A percentile compares a stretch with the other conserved stretches of the same genome.
Evolutionary conservation across 345 rosid genomes (phyloP).

Genomic region (Dimocarpus longan): DNA sequence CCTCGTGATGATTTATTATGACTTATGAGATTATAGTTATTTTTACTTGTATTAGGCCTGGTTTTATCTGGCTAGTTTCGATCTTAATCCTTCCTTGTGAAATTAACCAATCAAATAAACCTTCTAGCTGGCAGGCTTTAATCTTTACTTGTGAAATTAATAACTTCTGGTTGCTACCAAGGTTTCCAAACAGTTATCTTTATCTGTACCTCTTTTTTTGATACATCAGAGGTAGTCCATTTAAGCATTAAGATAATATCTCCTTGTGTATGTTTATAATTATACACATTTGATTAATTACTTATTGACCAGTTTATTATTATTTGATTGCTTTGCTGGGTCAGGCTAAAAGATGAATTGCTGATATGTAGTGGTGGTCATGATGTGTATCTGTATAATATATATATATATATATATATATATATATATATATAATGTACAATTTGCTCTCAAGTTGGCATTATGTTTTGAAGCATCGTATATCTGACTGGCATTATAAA

Average conservation of each 20-base stretch:
- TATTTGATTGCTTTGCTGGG: no score
- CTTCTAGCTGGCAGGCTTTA: not conserved
- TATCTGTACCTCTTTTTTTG: no score
- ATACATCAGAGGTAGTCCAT: no score
- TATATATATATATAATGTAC: no score
- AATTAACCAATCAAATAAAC: not conserved
- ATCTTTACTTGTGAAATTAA: not conserved
- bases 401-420: no score
- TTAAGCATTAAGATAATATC: no score
- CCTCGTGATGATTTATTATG: not conserved
- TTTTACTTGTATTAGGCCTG: not conserved
- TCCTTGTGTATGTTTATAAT: no score
- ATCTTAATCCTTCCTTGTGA: not conserved
- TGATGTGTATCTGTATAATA: not conserved
- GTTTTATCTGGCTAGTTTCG: not conserved
- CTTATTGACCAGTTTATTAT: not conserved
- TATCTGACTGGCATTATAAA: not conserved
- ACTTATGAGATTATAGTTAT: not conserved
- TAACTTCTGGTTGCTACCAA: not conserved
- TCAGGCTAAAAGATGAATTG: not conserved
- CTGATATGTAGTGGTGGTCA: not conserved
- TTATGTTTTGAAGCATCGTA: not conserved
- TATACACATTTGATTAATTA: no score
- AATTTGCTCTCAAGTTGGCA: not conserved
- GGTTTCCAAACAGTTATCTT: no score